phyloP scores from a whole-genome alignment of 345 rosid genomes.

The Jatropha curcas region DNA sequence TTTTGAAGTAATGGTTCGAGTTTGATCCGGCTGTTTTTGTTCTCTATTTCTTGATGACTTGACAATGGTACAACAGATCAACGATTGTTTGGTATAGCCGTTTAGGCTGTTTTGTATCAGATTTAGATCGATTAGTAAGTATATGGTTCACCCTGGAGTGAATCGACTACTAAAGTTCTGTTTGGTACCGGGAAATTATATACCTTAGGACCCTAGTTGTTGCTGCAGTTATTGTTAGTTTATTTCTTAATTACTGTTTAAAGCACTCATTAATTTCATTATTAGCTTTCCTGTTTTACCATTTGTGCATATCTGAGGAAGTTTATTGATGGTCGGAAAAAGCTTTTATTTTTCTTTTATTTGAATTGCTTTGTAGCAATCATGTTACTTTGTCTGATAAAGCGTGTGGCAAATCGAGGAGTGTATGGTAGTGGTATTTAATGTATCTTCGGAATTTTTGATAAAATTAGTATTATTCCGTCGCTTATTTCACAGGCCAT shows the following conservation, averaged over 20 bases:
- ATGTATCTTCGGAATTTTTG: not conserved
- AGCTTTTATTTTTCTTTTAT: not conserved
- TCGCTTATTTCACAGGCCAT: not conserved
- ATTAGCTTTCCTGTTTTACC: not conserved
- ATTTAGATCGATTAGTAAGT: not conserved
- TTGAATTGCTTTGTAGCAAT: not conserved
- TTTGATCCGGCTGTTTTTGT: not conserved
- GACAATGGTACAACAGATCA: not conserved
- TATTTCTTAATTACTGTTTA: not conserved
- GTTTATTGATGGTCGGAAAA: not conserved
- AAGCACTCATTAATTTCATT: no score
- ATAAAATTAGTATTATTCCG: not conserved
- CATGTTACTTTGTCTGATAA: not conserved
- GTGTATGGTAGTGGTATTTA: not conserved
- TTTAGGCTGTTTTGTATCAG: not conserved
- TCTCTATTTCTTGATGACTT: not conserved
- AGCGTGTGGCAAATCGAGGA: not conserved
- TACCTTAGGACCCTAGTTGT: not conserved
- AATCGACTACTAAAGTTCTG: not conserved
- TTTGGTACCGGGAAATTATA: not conserved
- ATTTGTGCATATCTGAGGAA: not conserved
- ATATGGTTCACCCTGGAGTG: not conserved
- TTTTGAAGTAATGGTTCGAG: not conserved
- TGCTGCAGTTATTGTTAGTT: not conserved
- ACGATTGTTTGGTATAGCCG: not conserved